Percentiles rank a stretch among this genome's conserved stretches.
Evolutionary conservation across 2,329 filamentous ascomycete genomes (phyloP).

Genomic region (Fusarium sp.): DNA sequence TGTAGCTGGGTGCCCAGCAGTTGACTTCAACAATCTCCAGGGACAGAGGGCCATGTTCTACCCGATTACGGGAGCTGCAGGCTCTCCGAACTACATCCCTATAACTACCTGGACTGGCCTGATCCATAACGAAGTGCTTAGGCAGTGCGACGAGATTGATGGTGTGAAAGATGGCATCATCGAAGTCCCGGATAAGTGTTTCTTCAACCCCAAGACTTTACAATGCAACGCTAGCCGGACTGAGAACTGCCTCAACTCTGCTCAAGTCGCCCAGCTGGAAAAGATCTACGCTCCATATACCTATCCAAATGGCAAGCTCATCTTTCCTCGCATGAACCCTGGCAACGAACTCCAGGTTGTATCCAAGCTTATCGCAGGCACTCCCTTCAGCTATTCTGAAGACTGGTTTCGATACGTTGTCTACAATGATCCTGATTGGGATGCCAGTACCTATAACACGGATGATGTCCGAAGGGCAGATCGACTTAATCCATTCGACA

Average conservation of each 20-base stretch:
- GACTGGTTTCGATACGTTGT: constrained; percentile 37
- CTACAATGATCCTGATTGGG: constrained; percentile 14
- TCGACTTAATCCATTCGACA: constrained; percentile 21
- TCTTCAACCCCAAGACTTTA: constrained; percentile 59
- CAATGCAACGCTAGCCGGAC: constrained; percentile 51
- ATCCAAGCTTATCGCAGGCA: constrained; percentile 21
- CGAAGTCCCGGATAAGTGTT: constrained; percentile 62
- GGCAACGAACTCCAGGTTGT: constrained; percentile 26
- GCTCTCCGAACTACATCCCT: constrained; percentile 12
- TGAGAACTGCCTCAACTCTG: constrained; percentile 5
- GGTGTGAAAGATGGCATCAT: constrained; percentile 66
- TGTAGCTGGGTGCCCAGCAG: constrained; percentile 63
- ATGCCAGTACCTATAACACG: constrained; percentile 17
- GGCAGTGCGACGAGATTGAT: constrained; percentile 67
- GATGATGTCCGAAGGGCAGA: constrained; percentile 16
- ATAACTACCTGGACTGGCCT: constrained; percentile 28
- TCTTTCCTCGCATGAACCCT: constrained; percentile 35
- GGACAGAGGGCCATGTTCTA: constrained; percentile 34
- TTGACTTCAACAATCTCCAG: constrained; percentile 61
- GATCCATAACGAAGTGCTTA: constrained; percentile 61
- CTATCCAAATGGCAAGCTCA: constrained; percentile 21
- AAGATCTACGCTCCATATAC: constrained; percentile 28
- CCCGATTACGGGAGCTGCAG: constrained; percentile 11
- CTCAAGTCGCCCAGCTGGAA: constrained; percentile 17
- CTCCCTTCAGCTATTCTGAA: constrained; percentile 25